Percentiles rank a stretch among this genome's conserved stretches.
Conservation (phyloP, 441 rosid genomes). For the Kokia cookei region DNA sequence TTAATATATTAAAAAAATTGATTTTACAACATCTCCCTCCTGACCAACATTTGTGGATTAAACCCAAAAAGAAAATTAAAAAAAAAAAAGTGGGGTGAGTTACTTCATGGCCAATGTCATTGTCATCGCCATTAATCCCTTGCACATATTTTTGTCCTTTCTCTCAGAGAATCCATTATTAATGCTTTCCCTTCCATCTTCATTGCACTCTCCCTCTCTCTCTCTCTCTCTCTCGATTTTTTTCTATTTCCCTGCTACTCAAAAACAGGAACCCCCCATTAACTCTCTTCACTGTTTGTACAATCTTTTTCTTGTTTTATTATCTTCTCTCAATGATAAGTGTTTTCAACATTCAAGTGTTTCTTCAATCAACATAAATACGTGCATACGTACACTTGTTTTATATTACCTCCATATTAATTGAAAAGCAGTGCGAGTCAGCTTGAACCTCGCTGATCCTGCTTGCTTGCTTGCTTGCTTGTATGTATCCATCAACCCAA, state of each 20-base stretch:
- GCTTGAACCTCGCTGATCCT: constrained; percentile 61
- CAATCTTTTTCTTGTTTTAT: constrained; percentile 9
- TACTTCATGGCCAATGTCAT: no score
- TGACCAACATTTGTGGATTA: no score
- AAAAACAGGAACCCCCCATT: constrained; percentile 13
- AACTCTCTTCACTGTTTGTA: background rate
- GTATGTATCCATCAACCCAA: background rate
- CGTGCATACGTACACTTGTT: background rate
- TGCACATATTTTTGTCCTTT: background rate
- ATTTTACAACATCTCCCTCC: no score
- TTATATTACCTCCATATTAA: background rate
- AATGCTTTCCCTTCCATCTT: background rate
- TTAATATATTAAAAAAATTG: no score
- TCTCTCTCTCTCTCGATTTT: background rate
- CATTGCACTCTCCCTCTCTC: constrained; percentile 2
- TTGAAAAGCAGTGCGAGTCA: constrained; percentile 17
- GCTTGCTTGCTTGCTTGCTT: constrained; percentile 14
- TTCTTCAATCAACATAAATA: constrained; percentile 9
- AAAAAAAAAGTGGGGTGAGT: no score
- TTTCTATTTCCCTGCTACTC: constrained; percentile 9
- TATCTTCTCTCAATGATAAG: constrained; percentile 15
- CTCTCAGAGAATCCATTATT: constrained; percentile 16
- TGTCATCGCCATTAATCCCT: no score
- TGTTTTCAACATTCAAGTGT: constrained; percentile 4
- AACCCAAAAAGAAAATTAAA: no score